Percentiles rank a stretch among this genome's conserved stretches.
Conservation (phyloP, 371 early-diverging fungal genomes). For the Funneliformis caledonium region DNA sequence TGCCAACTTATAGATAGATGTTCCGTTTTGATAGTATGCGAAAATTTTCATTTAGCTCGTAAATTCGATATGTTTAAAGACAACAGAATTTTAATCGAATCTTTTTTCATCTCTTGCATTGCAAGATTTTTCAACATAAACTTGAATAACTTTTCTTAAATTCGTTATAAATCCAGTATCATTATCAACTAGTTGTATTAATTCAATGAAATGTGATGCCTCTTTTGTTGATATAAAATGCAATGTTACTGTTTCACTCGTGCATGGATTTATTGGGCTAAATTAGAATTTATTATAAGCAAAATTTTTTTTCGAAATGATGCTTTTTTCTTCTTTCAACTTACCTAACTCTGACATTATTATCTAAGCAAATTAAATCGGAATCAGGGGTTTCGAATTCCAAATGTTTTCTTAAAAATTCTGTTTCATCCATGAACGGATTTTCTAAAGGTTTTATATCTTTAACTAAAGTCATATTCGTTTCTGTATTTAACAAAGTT, state of each 20-base stretch:
- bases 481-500: constrained; percentile 22
- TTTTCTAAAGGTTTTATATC: constrained; percentile 40
- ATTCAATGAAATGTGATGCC: constrained; percentile 68
- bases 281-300: background rate
- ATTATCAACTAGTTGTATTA: constrained; percentile 70
- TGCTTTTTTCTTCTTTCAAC: too few species aligned
- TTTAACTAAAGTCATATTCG: constrained; percentile 41
- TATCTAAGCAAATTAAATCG: constrained; percentile 75
- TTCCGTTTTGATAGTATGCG: too few species aligned
- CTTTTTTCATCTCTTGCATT: background rate
- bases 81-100: background rate
- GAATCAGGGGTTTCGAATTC: constrained; percentile 74
- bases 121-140: background rate
- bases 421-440: constrained; percentile 68
- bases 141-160: constrained; percentile 48
- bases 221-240: constrained; percentile 82
- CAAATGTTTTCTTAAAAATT: constrained; percentile 64
- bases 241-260: constrained; percentile 73
- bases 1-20: too few species aligned
- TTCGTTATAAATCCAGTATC: constrained; percentile 73
- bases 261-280: constrained; percentile 72
- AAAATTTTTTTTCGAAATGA: too few species aligned
- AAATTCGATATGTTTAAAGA: background rate
- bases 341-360: constrained; percentile 63
- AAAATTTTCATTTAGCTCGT: background rate